A percentile compares a stretch with the other conserved stretches of the same genome.
Evolutionary conservation across 352 stramenopile genomes (phyloP).

Genomic region (Nothophytophthora sp.): DNA sequence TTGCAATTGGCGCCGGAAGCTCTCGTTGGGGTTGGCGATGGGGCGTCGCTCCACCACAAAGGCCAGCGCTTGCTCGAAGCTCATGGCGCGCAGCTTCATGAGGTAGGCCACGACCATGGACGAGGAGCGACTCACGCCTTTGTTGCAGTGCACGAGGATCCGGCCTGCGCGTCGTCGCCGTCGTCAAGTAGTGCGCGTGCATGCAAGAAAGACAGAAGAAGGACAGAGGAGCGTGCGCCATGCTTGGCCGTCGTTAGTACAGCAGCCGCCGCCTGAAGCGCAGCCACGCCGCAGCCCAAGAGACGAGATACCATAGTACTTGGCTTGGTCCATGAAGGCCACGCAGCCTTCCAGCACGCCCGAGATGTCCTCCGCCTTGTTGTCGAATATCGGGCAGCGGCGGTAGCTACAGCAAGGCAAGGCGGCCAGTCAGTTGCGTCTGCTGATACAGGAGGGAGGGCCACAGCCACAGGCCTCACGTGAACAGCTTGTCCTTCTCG

Average conservation of each 20-base stretch:
- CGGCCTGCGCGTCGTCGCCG: conserved; percentile 37
- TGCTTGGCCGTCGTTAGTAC: conserved; percentile 46
- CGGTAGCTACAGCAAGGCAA: conserved; percentile 50
- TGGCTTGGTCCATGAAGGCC: conserved; percentile 91
- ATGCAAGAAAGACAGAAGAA: conserved; percentile 2
- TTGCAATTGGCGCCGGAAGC: conserved; percentile 64
- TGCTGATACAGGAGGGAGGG: not conserved
- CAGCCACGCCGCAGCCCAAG: not conserved
- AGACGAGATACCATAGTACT: conserved; percentile 90
- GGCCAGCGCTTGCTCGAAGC: conserved; percentile 61
- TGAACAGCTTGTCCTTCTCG: conserved; percentile 83
- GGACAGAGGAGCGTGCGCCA: conserved; percentile 16
- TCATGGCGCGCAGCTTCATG: conserved; percentile 82
- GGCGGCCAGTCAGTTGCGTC: not conserved
- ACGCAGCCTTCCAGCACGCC: conserved; percentile 80
- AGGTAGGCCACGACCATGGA: conserved; percentile 92
- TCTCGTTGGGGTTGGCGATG: conserved; percentile 76
- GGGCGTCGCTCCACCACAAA: conserved; percentile 56
- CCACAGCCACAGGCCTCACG: conserved; percentile 20
- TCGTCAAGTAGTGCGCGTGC: conserved; percentile 2
- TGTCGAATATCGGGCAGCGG: conserved; percentile 89
- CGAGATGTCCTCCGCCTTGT: conserved; percentile 89
- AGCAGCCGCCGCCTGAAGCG: not conserved
- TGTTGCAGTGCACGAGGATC: conserved; percentile 93
- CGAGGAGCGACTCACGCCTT: conserved; percentile 88